These are phyloP conservation scores for Kodamaea laetipori DNA, from an alignment of 805 yeast species.

Conservation along the genomic window DNA sequence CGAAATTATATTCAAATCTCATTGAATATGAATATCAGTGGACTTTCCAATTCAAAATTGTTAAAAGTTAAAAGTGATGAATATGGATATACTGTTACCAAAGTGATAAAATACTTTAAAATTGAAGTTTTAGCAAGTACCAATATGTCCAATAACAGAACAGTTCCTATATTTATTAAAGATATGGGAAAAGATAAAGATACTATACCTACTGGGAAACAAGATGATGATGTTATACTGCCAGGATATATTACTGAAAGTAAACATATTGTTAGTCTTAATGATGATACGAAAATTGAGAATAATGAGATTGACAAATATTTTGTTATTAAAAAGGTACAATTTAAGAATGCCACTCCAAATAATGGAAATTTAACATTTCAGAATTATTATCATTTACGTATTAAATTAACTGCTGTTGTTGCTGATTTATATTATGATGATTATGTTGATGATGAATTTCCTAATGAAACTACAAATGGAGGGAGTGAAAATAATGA, in stretches of 20 bases:
- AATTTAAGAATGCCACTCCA: conserved; percentile 54
- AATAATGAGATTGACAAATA: conserved; percentile 30
- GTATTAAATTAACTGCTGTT: conserved; percentile 35
- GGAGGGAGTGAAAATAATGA: conserved; percentile 30
- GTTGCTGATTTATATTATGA: conserved; percentile 42
- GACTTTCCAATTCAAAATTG: conserved; percentile 29
- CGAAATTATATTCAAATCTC: conserved; percentile 44
- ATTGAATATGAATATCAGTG: conserved; percentile 31
- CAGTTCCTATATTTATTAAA: conserved; percentile 34
- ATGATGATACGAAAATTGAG: conserved; percentile 24
- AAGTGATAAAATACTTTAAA: conserved; percentile 40
- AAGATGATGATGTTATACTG: conserved; percentile 16
- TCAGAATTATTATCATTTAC: conserved; percentile 49
- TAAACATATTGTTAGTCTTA: conserved; percentile 30
- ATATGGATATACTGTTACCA: conserved; percentile 38
- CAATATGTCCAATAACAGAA: conserved; percentile 29
- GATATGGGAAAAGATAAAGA: conserved; percentile 20
- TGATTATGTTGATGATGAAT: conserved; percentile 38
- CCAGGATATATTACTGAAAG: conserved; percentile 21
- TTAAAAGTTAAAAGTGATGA: conserved; percentile 36
- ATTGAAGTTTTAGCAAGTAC: conserved; percentile 41
- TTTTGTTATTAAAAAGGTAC: conserved; percentile 43
- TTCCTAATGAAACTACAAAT: conserved; percentile 15
- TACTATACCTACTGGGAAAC: conserved; percentile 5
- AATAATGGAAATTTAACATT: conserved; percentile 49